phyloP scores from a whole-genome alignment of 2,329 filamentous ascomycete species.

The Exophiala aquamarina region DNA sequence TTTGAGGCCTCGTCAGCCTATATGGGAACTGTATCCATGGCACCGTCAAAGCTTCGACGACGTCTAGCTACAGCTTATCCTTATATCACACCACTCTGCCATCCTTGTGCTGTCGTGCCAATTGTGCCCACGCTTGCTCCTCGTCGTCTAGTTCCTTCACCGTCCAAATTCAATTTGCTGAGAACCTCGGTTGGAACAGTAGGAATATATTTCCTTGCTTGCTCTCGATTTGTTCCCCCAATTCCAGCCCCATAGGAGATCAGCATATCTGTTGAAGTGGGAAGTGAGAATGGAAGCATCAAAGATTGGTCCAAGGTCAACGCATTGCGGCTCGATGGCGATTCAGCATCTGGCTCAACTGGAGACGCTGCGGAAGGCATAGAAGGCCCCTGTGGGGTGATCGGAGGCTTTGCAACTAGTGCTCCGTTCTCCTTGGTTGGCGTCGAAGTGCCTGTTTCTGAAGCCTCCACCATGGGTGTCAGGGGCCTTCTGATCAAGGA shows the following conservation, averaged over 20 bases:
- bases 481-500: conserved; percentile 42
- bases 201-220: conserved; percentile 92
- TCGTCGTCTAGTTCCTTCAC: conserved; percentile 13
- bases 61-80: background rate
- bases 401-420: conserved; percentile 15
- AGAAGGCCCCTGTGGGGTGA: conserved; percentile 12
- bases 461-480: conserved; percentile 47
- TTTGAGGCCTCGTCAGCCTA: too few species aligned
- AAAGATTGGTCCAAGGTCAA: conserved; percentile 84
- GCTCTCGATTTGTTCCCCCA: conserved; percentile 85
- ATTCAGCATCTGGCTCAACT: conserved; percentile 25
- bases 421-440: conserved; percentile 17
- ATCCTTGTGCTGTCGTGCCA: conserved; percentile 21
- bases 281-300: conserved; percentile 92
- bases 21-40: conserved; percentile 6
- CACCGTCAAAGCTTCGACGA: conserved; percentile 6
- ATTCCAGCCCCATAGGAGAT: conserved; percentile 93
- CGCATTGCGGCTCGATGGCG: conserved; percentile 23
- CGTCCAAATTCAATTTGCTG: conserved; percentile 61
- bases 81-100: conserved; percentile 8
- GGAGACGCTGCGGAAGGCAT: conserved; percentile 19
- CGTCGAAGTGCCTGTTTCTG: conserved; percentile 25
- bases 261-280: conserved; percentile 96
- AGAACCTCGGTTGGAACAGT: conserved; percentile 93
- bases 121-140: conserved; percentile 19